Evolutionary conservation across 106 monocot genomes (phyloP).

Genomic region (Dioscorea zingiberensis): DNA sequence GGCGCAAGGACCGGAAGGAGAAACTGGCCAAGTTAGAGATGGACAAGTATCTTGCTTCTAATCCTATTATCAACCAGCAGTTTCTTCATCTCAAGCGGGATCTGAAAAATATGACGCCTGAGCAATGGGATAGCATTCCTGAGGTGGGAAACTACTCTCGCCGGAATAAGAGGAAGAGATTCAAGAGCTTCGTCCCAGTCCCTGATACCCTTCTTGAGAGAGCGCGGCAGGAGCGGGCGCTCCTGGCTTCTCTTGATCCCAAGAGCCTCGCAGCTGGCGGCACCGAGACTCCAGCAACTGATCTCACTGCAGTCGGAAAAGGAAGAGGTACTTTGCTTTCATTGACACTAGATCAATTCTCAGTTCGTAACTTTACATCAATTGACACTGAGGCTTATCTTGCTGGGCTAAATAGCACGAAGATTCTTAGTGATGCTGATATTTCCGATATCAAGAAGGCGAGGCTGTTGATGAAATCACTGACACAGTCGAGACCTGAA

Average conservation of each 20-base stretch:
- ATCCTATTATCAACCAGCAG: slow-evolving; percentile 96
- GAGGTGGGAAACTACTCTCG: slow-evolving; percentile 88
- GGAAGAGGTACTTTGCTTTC: slow-evolving; percentile 91
- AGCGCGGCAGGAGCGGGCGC: slow-evolving; percentile 93
- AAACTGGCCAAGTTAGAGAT: slow-evolving; percentile 88
- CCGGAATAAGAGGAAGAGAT: slow-evolving; percentile 93
- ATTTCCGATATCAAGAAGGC: slow-evolving; percentile 99
- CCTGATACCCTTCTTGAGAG: slow-evolving; percentile 93
- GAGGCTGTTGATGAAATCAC: slow-evolving; percentile 80
- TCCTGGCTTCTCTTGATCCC: slow-evolving; percentile 81
- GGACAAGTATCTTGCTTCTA: slow-evolving; percentile 91
- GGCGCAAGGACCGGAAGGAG: slow-evolving; percentile 82
- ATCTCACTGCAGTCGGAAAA: no score
- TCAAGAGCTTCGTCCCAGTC: slow-evolving; percentile 96
- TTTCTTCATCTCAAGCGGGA: slow-evolving; percentile 91
- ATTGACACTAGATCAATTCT: slow-evolving; percentile 80
- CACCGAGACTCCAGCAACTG: slow-evolving; percentile 93
- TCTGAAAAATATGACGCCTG: slow-evolving; percentile 49
- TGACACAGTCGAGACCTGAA: slow-evolving; percentile 90
- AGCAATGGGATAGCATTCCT: slow-evolving; percentile 95
- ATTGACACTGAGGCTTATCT: slow-evolving; percentile 94
- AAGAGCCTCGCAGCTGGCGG: slow-evolving; percentile 83
- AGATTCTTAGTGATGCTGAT: slow-evolving; percentile 94
- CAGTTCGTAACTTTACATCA: slow-evolving; percentile 84
- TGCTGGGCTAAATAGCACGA: slow-evolving; percentile 96